Percentiles rank a stretch among this genome's conserved stretches.
These are phyloP conservation scores for Phoenix dactylifera DNA, from an alignment of 176 grass and related monocot species.

Conservation along the genomic window DNA sequence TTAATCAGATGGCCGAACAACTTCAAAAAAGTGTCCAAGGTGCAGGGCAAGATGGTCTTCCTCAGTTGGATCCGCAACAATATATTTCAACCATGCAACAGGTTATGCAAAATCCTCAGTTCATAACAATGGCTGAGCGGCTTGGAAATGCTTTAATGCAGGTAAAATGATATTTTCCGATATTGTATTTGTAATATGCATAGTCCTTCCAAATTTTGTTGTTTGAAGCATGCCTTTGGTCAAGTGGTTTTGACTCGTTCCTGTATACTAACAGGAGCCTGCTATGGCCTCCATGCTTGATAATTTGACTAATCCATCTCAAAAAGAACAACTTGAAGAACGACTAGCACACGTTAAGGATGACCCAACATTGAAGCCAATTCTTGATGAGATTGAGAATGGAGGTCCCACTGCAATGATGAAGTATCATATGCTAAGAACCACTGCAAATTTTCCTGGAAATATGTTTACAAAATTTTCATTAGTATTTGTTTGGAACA, in stretches of 20 bases:
- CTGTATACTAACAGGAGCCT: conserved; percentile 46
- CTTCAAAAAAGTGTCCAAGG: conserved; percentile 56
- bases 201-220: neutral
- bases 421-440: conserved; percentile 55
- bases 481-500: conserved; percentile 20
- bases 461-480: neutral
- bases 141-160: conserved; percentile 82
- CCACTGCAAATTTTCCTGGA: too few species aligned
- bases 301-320: conserved; percentile 57
- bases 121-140: conserved; percentile 76
- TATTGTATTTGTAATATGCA: neutral
- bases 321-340: conserved; percentile 86
- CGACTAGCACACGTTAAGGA: conserved; percentile 69
- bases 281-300: conserved; percentile 84
- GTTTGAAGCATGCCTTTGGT: neutral
- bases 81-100: conserved; percentile 79
- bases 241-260: too few species aligned
- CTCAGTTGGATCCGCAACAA: conserved; percentile 57
- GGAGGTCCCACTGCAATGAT: conserved; percentile 87
- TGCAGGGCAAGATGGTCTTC: conserved; percentile 56
- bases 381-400: conserved; percentile 82
- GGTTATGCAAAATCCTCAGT: conserved; percentile 92
- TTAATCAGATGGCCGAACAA: conserved; percentile 90
- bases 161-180: conserved; percentile 23
- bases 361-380: conserved; percentile 72